Evolutionary conservation across 2,329 filamentous ascomycete genomes (phyloP).

Genomic region (Colletotrichum sp.): DNA sequence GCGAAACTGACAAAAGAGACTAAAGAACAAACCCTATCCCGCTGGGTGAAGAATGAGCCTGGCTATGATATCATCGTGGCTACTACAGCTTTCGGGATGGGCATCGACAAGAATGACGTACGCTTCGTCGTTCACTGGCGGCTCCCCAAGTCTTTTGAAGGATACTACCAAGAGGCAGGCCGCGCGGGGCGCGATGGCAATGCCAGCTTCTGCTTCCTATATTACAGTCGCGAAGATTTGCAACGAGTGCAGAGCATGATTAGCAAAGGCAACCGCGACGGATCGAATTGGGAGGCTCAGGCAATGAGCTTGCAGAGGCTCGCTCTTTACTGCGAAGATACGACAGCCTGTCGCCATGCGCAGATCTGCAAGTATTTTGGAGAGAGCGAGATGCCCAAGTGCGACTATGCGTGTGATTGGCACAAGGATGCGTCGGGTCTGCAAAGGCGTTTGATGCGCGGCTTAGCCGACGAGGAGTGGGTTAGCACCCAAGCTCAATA

Average conservation of each 20-base stretch:
- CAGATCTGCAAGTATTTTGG: constrained; percentile 81
- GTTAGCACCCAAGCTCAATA: constrained; percentile 67
- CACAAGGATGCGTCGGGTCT: constrained; percentile 71
- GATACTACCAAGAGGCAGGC: constrained; percentile 95
- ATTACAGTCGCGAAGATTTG: constrained; percentile 87
- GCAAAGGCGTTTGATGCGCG: constrained; percentile 59
- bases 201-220: constrained; percentile 84
- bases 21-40: constrained; percentile 73
- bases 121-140: constrained; percentile 96
- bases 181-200: constrained; percentile 90
- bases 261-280: constrained; percentile 49
- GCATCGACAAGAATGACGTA: constrained; percentile 94
- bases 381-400: constrained; percentile 62
- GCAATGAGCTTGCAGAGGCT: constrained; percentile 70
- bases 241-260: constrained; percentile 71
- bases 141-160: constrained; percentile 91
- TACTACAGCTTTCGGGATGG: constrained; percentile 97
- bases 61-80: constrained; percentile 93
- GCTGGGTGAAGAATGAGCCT: constrained; percentile 74
- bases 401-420: constrained; percentile 79
- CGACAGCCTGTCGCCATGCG: constrained; percentile 74
- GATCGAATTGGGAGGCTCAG: constrained; percentile 52
- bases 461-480: constrained; percentile 65
- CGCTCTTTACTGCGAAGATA: constrained; percentile 82
- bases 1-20: constrained; percentile 69